Percentiles rank a stretch among this genome's conserved stretches.
Conservation (phyloP, 108 stramenopile species). For the Mediolabrus comicus region DNA sequence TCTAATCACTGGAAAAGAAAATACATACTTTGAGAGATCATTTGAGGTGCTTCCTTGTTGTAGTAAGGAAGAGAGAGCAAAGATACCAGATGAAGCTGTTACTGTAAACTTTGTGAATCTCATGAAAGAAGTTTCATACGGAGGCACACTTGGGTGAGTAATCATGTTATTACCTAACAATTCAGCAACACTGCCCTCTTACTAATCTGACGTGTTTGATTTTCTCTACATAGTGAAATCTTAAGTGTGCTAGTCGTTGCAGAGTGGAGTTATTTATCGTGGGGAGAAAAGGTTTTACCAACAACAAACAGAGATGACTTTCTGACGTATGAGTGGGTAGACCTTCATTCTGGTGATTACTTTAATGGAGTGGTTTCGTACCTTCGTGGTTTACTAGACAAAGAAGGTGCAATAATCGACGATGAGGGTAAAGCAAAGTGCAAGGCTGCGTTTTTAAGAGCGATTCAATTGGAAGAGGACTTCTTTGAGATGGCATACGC, state of each 20-base stretch:
- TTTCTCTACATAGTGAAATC: conserved; percentile 39
- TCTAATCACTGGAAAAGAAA: conserved; percentile 67
- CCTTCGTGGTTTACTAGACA: conserved; percentile 57
- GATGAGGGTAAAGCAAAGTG: conserved; percentile 34
- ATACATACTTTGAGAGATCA: conserved; percentile 65
- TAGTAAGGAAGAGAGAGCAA: conserved; percentile 34
- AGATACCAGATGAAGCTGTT: conserved; percentile 45
- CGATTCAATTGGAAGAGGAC: conserved; percentile 65
- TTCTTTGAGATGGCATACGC: conserved; percentile 68
- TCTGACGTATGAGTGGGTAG: conserved; percentile 64
- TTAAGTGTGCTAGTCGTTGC: conserved; percentile 68
- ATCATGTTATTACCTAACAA: neutral
- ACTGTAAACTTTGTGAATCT: conserved; percentile 46
- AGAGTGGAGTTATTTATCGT: conserved; percentile 69
- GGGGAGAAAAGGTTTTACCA: conserved; percentile 55
- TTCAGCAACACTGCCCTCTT: neutral
- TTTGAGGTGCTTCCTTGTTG: conserved; percentile 48
- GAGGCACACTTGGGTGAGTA: conserved; percentile 43
- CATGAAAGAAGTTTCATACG: conserved; percentile 50
- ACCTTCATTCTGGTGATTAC: conserved; percentile 59
- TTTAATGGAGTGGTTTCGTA: conserved; percentile 60
- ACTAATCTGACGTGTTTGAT: neutral
- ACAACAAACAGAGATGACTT: conserved; percentile 52
- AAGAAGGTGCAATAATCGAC: conserved; percentile 47
- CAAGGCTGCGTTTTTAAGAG: conserved; percentile 48